Conservation (phyloP, 495 filamentous ascomycete species). For the Penicillium dipodomyicola region DNA sequence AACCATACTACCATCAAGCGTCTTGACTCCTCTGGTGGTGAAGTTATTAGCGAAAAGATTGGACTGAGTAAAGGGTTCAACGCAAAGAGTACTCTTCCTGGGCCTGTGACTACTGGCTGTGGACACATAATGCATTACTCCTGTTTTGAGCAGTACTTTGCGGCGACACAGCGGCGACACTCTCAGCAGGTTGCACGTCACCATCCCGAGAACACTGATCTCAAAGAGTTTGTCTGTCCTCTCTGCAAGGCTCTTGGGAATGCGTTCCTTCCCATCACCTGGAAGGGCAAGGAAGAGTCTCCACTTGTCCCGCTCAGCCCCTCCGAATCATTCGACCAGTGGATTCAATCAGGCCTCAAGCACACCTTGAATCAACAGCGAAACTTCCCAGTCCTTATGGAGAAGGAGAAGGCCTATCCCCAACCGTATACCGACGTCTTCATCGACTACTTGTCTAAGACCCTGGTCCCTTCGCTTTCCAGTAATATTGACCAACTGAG, state of each 20-base stretch:
- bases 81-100: slow-evolving; percentile 59
- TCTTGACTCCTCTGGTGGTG: slow-evolving; percentile 65
- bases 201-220: slow-evolving; percentile 73
- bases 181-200: slow-evolving; percentile 87
- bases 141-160: slow-evolving; percentile 89
- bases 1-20: slow-evolving; percentile 77
- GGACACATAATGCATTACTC: slow-evolving; percentile 98
- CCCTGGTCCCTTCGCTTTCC: slow-evolving; percentile 59
- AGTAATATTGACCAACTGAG: slow-evolving; percentile 54
- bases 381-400: slow-evolving; percentile 41
- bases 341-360: slow-evolving; percentile 35
- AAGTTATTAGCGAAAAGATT: slow-evolving; percentile 71
- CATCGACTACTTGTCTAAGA: slow-evolving; percentile 57
- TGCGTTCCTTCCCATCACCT: slow-evolving; percentile 90
- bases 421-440: slow-evolving; percentile 58
- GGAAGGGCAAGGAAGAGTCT: slow-evolving; percentile 84
- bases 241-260: slow-evolving; percentile 97
- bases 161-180: slow-evolving; percentile 78
- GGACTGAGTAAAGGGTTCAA: slow-evolving; percentile 88
- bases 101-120: slow-evolving; percentile 86
- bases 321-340: slow-evolving; percentile 60
- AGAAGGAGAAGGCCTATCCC: slow-evolving; percentile 37
- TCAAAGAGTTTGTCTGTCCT: slow-evolving; percentile 94
- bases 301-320: slow-evolving; percentile 66
- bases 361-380: slow-evolving; percentile 33